These are phyloP conservation scores for Grosmannia clavigera DNA, from an alignment of 2,329 filamentous ascomycete genomes.

Conservation along the genomic window DNA sequence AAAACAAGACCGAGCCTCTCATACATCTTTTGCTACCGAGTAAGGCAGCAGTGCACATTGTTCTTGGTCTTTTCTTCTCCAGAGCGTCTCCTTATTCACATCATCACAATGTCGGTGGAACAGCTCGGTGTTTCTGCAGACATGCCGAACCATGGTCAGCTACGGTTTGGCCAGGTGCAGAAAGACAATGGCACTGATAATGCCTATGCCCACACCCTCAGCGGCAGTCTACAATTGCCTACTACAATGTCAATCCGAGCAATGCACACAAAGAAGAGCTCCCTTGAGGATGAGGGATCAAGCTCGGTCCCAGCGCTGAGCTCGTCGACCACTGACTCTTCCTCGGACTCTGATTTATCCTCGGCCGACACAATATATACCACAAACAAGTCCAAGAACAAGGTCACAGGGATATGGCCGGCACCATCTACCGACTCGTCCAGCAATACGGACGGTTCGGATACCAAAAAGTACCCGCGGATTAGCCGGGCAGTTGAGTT, in stretches of 20 bases:
- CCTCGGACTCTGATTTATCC: neutral
- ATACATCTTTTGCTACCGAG: neutral
- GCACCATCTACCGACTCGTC: neutral
- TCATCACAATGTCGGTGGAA: neutral
- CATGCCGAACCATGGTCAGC: neutral
- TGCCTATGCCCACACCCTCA: neutral
- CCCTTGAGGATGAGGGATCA: neutral
- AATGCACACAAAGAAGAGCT: neutral
- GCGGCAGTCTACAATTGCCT: neutral
- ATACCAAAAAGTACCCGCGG: slow-evolving; percentile 28
- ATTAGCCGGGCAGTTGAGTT: slow-evolving; percentile 45
- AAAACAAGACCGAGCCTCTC: neutral
- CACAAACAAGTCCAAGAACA: neutral
- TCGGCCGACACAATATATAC: neutral
- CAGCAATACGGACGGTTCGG: slow-evolving; percentile 16
- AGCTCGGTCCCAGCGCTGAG: neutral
- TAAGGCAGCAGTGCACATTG: neutral
- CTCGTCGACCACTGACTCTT: neutral
- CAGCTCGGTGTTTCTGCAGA: neutral
- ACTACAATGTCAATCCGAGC: neutral
- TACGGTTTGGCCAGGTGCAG: neutral
- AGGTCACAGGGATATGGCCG: neutral
- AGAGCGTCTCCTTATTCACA: neutral
- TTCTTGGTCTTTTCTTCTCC: neutral
- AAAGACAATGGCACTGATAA: neutral